Evolutionary conservation across 192 early-diverging fungal species (phyloP), one percentile per base, ranked within the genome.

Genomic region (Chytriomyces confervae): DNA sequence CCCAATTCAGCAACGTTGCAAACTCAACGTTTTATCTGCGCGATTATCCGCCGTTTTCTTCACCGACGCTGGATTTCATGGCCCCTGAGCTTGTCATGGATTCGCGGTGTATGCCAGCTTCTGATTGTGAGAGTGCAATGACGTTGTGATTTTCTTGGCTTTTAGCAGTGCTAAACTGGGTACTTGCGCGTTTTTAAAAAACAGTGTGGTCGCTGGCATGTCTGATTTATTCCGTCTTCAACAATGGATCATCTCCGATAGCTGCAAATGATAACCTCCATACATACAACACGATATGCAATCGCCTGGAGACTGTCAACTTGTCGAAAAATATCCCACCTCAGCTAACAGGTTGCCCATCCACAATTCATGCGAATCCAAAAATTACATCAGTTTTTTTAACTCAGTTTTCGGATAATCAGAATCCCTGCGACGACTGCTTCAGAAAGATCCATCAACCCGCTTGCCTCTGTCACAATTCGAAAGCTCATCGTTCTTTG

Each of bases 141-240:
- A 64, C 23, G 18, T 13, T 8, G 7, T 64, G 18, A 64, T 64
- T 23, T 64, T 23, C 8, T 13, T 64, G 18, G 51, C 51, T 18
- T 18, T 8, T 53, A 53, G 8, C 18, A 53, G 9, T 8, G 51
- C 51, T 57, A 20, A 20, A 57, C 0, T 3, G 0, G 53, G 53
- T 18, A 57, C 53, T 53, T 57, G 29, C 29, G 29, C 29, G 29
- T 36, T 36, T 36, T n/a, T n/a, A n/a, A 2, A 36, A 36, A 36
- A 43, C 3, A 81, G 87, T 94, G 82, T 96, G 93, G 77, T 83
- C 93, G 9, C 85, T 96, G 6, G 95, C 92, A 0, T 96, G 93
- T 72, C 77, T 95, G 48, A 91, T 91, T 7, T 90, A 87, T 60
- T 86, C 95, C 1, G 79, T 92, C 1, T 88, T 93, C 80, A 90